phyloP scores from a whole-genome alignment of 345 rosid species.

The Gossypium bickii region DNA sequence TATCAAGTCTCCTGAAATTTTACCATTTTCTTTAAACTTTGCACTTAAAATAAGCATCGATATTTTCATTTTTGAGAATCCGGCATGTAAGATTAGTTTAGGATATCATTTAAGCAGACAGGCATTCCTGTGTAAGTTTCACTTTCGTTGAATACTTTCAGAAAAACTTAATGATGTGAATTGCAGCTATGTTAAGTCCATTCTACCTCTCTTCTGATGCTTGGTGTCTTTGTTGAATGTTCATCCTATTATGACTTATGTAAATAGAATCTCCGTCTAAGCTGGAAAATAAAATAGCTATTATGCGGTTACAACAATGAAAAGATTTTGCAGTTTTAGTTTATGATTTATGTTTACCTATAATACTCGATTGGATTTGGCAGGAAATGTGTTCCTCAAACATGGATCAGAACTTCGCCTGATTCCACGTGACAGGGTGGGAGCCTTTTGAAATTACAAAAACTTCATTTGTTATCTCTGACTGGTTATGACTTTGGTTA shows the following conservation, averaged over 20 bases:
- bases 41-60: neutral
- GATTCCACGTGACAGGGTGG: constrained; percentile 97
- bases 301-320: too few relatives aligned
- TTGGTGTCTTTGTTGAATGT: neutral
- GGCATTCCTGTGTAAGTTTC: too few relatives aligned
- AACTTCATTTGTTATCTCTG: neutral
- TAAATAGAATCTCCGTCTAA: too few relatives aligned
- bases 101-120: too few relatives aligned
- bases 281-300: too few relatives aligned
- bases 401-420: constrained; percentile 95
- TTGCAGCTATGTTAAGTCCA: neutral
- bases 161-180: neutral
- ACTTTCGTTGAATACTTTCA: too few relatives aligned
- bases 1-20: neutral
- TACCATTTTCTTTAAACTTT: neutral
- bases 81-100: neutral
- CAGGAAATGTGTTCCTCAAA: constrained; percentile 94
- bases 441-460: constrained; percentile 33
- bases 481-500: neutral
- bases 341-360: neutral
- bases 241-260: neutral
- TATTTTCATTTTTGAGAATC: neutral
- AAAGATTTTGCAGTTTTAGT: neutral
- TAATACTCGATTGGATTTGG: constrained; percentile 11
- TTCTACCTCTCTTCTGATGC: too few relatives aligned